Conservation (phyloP, 345 rosid species). For the Rubroshorea leprosula region DNA sequence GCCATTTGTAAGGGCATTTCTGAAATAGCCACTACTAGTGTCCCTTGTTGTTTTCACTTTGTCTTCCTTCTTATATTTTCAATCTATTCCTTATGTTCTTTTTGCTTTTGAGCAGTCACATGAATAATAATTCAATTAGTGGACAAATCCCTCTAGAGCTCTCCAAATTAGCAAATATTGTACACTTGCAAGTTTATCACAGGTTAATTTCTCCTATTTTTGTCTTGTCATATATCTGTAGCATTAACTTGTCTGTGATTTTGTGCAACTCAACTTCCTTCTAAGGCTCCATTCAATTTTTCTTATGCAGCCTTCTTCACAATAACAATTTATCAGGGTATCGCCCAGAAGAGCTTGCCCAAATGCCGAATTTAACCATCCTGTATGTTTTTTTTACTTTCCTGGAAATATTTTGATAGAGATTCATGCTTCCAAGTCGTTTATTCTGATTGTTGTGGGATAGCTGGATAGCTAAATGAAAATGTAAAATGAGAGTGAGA, state of each 20-base stretch:
- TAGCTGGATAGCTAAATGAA: too few species aligned
- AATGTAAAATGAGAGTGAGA: too few species aligned
- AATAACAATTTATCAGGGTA: conserved; percentile 78
- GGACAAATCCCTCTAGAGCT: conserved; percentile 88
- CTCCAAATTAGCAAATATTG: conserved; percentile 63
- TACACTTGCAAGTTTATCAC: conserved; percentile 80
- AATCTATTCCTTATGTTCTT: conserved; percentile 15
- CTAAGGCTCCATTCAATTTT: conserved; percentile 1
- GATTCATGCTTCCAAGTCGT: too few species aligned
- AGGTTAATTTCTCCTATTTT: conserved; percentile 10
- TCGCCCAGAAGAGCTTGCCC: conserved; percentile 74
- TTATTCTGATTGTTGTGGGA: too few species aligned
- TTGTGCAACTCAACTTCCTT: conserved; percentile 5
- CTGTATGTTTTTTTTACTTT: conserved; percentile 53
- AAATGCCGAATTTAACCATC: conserved; percentile 65
- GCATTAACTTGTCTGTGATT: not conserved
- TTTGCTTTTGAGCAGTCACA: conserved; percentile 60
- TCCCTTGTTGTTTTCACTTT: not conserved
- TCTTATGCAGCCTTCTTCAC: conserved; percentile 72
- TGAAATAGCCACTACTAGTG: not conserved
- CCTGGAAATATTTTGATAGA: too few species aligned
- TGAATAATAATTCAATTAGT: conserved; percentile 95
- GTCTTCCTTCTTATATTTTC: conserved; percentile 9
- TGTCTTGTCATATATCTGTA: conserved; percentile 10
- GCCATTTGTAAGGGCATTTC: conserved; percentile 76